These are phyloP conservation scores for Echium plantagineum DNA, from an alignment of 257 asterid species.

Conservation along the genomic window DNA sequence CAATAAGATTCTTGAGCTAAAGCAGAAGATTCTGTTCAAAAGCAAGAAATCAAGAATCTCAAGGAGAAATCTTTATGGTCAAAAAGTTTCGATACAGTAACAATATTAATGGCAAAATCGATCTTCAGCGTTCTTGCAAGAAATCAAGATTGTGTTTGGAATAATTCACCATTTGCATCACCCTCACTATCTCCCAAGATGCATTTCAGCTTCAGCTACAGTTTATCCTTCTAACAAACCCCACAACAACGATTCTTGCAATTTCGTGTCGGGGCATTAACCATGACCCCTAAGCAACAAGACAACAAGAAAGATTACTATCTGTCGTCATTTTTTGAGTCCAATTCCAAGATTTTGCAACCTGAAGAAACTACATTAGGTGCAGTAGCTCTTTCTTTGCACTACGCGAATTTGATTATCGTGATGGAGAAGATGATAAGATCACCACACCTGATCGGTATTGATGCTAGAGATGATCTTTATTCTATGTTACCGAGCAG, in stretches of 20 bases:
- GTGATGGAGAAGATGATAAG: slow-evolving; percentile 86
- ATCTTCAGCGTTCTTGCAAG: slow-evolving; percentile 60
- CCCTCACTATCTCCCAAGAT: slow-evolving; percentile 43
- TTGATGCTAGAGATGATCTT: slow-evolving; percentile 82
- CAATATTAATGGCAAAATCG: slow-evolving; percentile 44
- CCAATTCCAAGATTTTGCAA: slow-evolving; percentile 37
- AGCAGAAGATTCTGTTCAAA: slow-evolving; percentile 72
- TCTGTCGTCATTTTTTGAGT: too few relatives aligned
- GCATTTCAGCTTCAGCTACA: slow-evolving; percentile 68
- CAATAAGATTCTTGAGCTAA: slow-evolving; percentile 40
- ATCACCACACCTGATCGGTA: slow-evolving; percentile 78
- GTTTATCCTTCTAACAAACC: slow-evolving; percentile 65
- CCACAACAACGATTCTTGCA: slow-evolving; percentile 9
- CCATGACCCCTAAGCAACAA: slow-evolving; percentile 19
- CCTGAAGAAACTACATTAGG: slow-evolving; percentile 65
- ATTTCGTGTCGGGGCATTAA: slow-evolving; percentile 50
- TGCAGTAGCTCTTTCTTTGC: slow-evolving; percentile 71
- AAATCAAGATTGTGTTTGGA: slow-evolving; percentile 74
- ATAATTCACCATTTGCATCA: slow-evolving; percentile 36
- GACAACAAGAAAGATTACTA: slow-evolving; percentile 4
- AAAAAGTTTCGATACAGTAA: slow-evolving; percentile 62
- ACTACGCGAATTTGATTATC: slow-evolving; percentile 68
- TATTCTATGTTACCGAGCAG: slow-evolving; percentile 71
- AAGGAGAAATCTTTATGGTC: slow-evolving; percentile 73
- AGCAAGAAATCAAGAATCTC: slow-evolving; percentile 59